Base-by-base conservation (phyloP, 1,284 basidiomycete species). In the Agroathelia rolfsii region DNA sequence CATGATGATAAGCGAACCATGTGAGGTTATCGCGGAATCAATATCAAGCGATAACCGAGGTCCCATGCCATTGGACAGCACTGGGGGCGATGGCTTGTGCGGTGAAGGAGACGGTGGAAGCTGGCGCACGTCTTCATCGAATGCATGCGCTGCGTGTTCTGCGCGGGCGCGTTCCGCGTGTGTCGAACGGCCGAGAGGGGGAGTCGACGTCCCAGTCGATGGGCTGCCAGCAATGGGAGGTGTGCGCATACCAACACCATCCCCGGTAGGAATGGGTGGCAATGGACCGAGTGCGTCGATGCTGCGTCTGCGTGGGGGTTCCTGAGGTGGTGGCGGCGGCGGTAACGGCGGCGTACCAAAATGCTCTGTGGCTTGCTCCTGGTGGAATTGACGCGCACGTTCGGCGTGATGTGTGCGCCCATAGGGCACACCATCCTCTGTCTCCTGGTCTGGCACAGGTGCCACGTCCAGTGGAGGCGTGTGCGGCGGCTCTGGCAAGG, bases 351-450 rank as follows among this genome's bases (percentile, higher is more conserved):
- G 51, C n/a, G 42, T 39, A 7, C 31, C 38, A 1, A 38, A 36
- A 4, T 12, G 12, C 13, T 21, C 9, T 35, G 20, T 6, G 37
- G 36, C 14, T 9, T 35, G 31, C 6, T 38, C 37, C 14, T n/a
- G n/a, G n/a, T n/a, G n/a, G n/a, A n/a, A n/a, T n/a, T 50, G 36
- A 28, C 50, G 47, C 42, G 61, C 56, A 16, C 66, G 62, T 24
- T 75, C 66, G 4, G 62, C 58, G 43, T 81, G 80, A 51, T 81
- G 81, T n/a, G 67, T 69, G 10, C 76, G 65, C 8, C 78, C 81
- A 35, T 76, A 72, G 1, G 78, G 78, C 24, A 83, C 58, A 2
- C 78, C 78, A 34, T 68, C 68, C 42, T 78, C 76, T 7, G 64
- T 65, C 38, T 82, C 74, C 20, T 70, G 52, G 29, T 69, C 66